Evolutionary conservation across 2,329 filamentous ascomycete genomes (phyloP).

Genomic region (Ascochyta koolunga): DNA sequence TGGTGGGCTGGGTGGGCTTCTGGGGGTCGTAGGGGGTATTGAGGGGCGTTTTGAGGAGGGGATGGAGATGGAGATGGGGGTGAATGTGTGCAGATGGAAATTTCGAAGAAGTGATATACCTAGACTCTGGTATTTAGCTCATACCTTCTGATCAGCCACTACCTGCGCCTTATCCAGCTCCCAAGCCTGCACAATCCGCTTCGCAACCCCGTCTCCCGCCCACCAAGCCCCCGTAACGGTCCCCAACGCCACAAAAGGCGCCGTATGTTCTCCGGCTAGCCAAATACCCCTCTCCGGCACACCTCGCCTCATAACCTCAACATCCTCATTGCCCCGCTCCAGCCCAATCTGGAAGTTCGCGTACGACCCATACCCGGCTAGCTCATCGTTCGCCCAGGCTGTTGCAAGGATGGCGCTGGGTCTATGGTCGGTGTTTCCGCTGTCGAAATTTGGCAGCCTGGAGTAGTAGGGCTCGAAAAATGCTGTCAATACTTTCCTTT

Average conservation of each 20-base stretch:
- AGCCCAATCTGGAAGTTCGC: constrained; percentile 83
- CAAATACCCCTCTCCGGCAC: constrained; percentile 72
- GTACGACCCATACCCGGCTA: constrained; percentile 83
- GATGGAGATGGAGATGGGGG: too few species aligned
- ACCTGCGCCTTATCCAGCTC: constrained; percentile 40
- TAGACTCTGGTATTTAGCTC: too few species aligned
- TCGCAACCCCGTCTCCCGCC: constrained; percentile 81
- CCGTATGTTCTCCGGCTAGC: constrained; percentile 90
- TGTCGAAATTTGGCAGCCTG: constrained; percentile 70
- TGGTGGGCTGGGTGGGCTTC: too few species aligned
- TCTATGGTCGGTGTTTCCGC: constrained; percentile 61
- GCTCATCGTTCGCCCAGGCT: constrained; percentile 76
- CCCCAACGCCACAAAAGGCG: constrained; percentile 79
- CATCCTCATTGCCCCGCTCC: constrained; percentile 71
- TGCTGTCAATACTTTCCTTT: constrained; percentile 60
- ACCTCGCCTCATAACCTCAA: constrained; percentile 64
- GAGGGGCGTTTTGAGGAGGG: too few species aligned
- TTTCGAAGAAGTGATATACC: too few species aligned
- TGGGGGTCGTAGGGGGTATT: too few species aligned
- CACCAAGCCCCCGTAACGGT: constrained; percentile 80
- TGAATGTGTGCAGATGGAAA: too few species aligned
- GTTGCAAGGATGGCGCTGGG: constrained; percentile 72
- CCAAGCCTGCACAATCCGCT: constrained; percentile 63
- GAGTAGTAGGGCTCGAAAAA: constrained; percentile 83
- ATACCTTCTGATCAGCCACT: background rate